Evolutionary conservation across 2,329 filamentous ascomycete species (phyloP), one percentile per base, ranked within the genome.

Genomic region (Penicillium sp.): DNA sequence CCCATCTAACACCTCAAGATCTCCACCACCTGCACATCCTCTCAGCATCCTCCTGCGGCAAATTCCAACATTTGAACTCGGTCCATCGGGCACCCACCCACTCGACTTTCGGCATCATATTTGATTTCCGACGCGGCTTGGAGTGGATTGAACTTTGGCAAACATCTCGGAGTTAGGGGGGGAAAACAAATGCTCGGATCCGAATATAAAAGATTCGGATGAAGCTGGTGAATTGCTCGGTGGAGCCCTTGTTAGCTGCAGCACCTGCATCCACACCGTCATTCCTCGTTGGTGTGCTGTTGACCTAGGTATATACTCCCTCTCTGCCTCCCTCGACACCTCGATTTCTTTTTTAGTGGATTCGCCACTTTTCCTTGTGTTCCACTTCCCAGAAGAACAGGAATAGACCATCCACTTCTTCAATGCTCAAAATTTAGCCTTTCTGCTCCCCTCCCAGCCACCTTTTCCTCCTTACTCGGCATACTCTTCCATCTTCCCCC

Each of bases 211-310:
- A 51, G 13, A 31, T n/a, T 21, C 37, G 26, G 6, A 42, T 29
- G 33, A 40, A 48, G 46, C 21, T 29, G 34, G 23, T 47, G 31
- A 26, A 26, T 33, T 19, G 14, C 28, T 26, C 31, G 46, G 60
- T 62, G 58, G 55, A 55, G 48, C 46, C 56, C 31, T 43, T n/a
- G 24, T 55, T 54, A 57, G 52, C 56, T 63, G 57, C 52, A 60
- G 51, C 42, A 28, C 37, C 46, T 59, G 47, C 37, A 56, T 54
- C 54, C 65, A 68, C 65, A 68, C 66, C 65, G 66, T 68, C 66
- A 67, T 63, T 64, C 53, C 24, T 28, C 24, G 24, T 28, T 28
- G 24, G 24, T 28, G 24, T n/a, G n/a, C n/a, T n/a, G 24, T 28
- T 10, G 10, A 33, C 29, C n/a, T n/a, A n/a, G n/a, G n/a, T 33